Evolutionary conservation across 2,329 filamentous ascomycete genomes (phyloP), one percentile per base, ranked within the genome.

Genomic region (Nigrograna mackinnonii): DNA sequence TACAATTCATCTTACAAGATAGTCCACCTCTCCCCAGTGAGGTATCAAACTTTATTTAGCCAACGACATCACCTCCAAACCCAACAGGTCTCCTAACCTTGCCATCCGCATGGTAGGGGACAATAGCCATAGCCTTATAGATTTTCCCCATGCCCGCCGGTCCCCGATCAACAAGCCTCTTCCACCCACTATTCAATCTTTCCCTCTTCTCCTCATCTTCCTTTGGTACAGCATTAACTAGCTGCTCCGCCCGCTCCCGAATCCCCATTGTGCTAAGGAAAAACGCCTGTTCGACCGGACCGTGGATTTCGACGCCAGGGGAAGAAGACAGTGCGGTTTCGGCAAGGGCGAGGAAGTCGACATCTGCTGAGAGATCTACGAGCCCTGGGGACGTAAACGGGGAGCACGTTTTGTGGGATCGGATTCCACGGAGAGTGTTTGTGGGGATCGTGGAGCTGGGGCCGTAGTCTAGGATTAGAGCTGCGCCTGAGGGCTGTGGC

Each of bases 391-490:
- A 77, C 1, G 80, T 78, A 58, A 99, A 90, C 4, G 94, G 90
- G 17, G 84, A 91, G 34, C 95, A 87, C 18, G 79, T 78, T 18
- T 77, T 74, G 71, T 99, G 94, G 12, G 79, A 75, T 24, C 84
- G 82, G 67, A 99, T 97, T 17, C 94, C 94, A 22, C 94, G 87
- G 17, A 99, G 79, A 0, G 91, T 95, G 76, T 96, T 95, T 46
- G 87, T 76, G 3, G 94, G 94, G 36, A 99, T 84, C 0, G 81
- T 87, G 44, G 84, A 77, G 3, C 83, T 70, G 4, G 92, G 87
- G 14, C 94, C 94, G 70, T 99, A 99, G 73, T 99, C 94, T 34
- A 99, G 83, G 55, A 99, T 89, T n/a, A 99, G 77, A 1, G 92
- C 94, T 6, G 91, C 94, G 37, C 94, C 94, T 1, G 84, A 86